Evolutionary conservation across 2,329 filamentous ascomycete genomes (phyloP), one percentile per base, ranked within the genome.

Genomic region (Penicillium sp.): DNA sequence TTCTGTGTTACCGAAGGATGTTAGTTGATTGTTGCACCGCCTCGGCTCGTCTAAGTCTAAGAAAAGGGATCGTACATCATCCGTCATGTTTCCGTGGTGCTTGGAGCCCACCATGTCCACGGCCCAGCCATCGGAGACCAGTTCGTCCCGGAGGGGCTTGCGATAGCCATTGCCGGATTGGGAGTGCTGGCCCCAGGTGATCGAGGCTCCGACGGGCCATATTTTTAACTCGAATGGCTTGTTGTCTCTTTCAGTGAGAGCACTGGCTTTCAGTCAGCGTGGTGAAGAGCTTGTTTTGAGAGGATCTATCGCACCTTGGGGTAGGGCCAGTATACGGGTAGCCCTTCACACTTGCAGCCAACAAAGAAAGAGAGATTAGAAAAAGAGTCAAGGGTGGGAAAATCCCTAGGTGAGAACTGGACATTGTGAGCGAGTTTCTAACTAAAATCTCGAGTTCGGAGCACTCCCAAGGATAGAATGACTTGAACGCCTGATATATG

Each of bases 61-160:
- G 3, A 22, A 22, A 22, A 22, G 2, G 11, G 10, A 31, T 31
- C 43, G 5, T 31, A 46, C 43, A 11, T 46, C 68, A 24, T 65
- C 61, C 1, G 19, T 31, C 63, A 65, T 65, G 13, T 49, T 53
- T 14, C 61, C 61, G n/a, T 59, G 22, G 31, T 37, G 53, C 24
- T 55, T 52, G 22, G 37, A 55, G 16, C 62, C 62, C n/a, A 65
- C 56, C 62, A 65, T 63, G 22, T 58, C 50, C n/a, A 61, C 58
- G 14, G 60, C 47, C 49, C 54, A 61, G 1, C 62, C 62, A 18
- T 59, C 47, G 9, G 33, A 56, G 3, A 54, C 53, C 3, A 65
- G 27, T 35, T 50, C 39, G 16, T 62, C 50, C 0, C 58, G 55
- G 16, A 65, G 40, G 10, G 54, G 41, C n/a, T 61, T 57, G 4